Percentiles rank a stretch among this genome's conserved stretches.
Conservation (phyloP, 2,329 filamentous ascomycete genomes). For the Venturia pyrina region DNA sequence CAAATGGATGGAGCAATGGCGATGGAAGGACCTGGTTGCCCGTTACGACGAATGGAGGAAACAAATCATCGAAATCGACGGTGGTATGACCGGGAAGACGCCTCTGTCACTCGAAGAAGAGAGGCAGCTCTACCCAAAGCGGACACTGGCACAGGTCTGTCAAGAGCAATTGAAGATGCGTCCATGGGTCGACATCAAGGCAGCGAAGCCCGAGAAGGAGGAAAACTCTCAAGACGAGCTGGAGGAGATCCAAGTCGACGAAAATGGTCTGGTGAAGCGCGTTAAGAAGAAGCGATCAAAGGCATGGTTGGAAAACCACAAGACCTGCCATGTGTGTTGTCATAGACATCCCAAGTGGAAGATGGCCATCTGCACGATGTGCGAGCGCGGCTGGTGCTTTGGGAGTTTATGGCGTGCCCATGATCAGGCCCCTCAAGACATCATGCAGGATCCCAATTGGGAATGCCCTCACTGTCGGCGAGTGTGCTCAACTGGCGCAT, state of each 20-base stretch:
- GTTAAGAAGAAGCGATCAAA: slow-evolving; percentile 50
- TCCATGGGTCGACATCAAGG: slow-evolving; percentile 74
- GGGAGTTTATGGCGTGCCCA: slow-evolving; percentile 88
- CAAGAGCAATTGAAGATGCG: slow-evolving; percentile 74
- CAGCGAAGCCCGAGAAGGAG: slow-evolving; percentile 38
- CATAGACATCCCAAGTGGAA: slow-evolving; percentile 76
- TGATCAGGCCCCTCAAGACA: slow-evolving; percentile 73
- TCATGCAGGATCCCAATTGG: slow-evolving; percentile 76
- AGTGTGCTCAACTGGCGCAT: slow-evolving; percentile 79
- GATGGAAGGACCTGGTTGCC: slow-evolving; percentile 65
- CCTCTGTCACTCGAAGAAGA: slow-evolving; percentile 64
- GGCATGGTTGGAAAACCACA: slow-evolving; percentile 39
- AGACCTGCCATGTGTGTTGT: slow-evolving; percentile 71
- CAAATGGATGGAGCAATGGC: slow-evolving; percentile 87
- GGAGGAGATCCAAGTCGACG: slow-evolving; percentile 50
- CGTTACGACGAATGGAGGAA: slow-evolving; percentile 77
- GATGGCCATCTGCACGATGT: slow-evolving; percentile 69
- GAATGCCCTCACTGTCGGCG: slow-evolving; percentile 77
- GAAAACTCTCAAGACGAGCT: slow-evolving; percentile 26
- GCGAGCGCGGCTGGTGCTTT: slow-evolving; percentile 75
- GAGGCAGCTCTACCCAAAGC: slow-evolving; percentile 56
- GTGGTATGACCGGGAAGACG: slow-evolving; percentile 53
- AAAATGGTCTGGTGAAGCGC: slow-evolving; percentile 53
- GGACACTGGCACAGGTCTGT: slow-evolving; percentile 83
- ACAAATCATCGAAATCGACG: slow-evolving; percentile 64